Base-by-base conservation (phyloP, 176 grass and related monocot genomes). In the Poa annua region DNA sequence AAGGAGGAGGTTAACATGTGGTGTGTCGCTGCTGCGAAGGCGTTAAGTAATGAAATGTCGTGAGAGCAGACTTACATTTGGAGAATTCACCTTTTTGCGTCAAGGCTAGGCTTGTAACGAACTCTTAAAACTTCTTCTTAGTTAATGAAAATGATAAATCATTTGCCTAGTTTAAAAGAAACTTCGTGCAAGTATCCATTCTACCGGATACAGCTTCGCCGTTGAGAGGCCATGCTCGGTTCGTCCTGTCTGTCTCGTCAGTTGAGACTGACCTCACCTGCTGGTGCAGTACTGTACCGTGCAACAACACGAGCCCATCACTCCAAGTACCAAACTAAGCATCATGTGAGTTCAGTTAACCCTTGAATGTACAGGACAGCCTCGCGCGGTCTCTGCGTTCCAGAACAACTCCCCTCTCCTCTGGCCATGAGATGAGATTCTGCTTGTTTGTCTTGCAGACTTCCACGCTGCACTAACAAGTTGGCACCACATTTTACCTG, bases 321-420 rank as follows among this genome's bases (percentile, higher is more conserved):
- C 12, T 49, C 22, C 20, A 13, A 62, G 26, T 34, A 35, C 29
- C 73, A 75, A 49, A 26, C 11, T 19, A 49, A 49, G 2, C 29
- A 52, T 33, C 47, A 53, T 41, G 74, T 16, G 74, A 41, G 52
- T 2, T 76, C 29, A 21, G 29, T 25, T 35, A 11, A 7, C 84
- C 10, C 14, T 12, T 75, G 45, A 19, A 66, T 74, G 77, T 80
- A n/a, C 65, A n/a, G n/a, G n/a, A n/a, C n/a, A 38, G 22, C 24
- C 20, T 77, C 11, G 51, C 60, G 60, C 55, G n/a, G 36, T 76
- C 20, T 24, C 2, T 13, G 22, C 22, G 53, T n/a, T 32, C 59
- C 42, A 39, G 10, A 47, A 16, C 78, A 38, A 15, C 61, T 66
- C 42, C 7, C 8, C 41, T 41, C 20, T 19, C 38, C 67, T 1